A percentile compares a stretch with the other conserved stretches of the same genome.
Conservation (phyloP, 441 rosid species). For the Rhodomyrtus psidioides region DNA sequence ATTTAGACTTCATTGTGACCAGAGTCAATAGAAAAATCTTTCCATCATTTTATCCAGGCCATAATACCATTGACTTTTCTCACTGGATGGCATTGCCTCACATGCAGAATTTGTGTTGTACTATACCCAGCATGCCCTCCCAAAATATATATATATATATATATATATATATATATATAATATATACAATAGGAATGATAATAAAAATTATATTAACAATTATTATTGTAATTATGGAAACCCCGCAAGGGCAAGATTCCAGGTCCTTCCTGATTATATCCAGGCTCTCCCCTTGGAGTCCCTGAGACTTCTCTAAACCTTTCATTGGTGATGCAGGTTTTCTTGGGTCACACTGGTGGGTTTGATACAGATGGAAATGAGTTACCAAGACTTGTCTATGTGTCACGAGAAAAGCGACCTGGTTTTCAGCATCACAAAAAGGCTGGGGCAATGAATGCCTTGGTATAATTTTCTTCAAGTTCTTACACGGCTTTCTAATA, state of each 20-base stretch:
- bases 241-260: too few relatives aligned
- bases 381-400: background rate
- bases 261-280: too few relatives aligned
- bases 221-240: too few relatives aligned
- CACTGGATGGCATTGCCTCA: too few relatives aligned
- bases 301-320: background rate
- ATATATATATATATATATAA: too few relatives aligned
- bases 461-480: background rate
- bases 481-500: background rate
- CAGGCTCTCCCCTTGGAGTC: background rate
- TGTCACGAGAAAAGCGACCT: background rate
- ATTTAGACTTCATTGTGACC: background rate
- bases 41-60: too few relatives aligned
- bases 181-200: too few relatives aligned
- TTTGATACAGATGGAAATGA: background rate
- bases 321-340: background rate
- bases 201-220: too few relatives aligned
- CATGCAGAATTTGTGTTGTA: too few relatives aligned
- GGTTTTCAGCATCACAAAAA: constrained; percentile 1
- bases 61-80: too few relatives aligned
- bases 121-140: too few relatives aligned
- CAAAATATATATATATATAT: too few relatives aligned
- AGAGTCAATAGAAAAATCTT: background rate
- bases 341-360: background rate
- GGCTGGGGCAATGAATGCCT: constrained; percentile 1